Evolutionary conservation across 148 eudicot species (phyloP), one percentile per base, ranked within the genome.

Genomic region (Dianthus caryophyllus): DNA sequence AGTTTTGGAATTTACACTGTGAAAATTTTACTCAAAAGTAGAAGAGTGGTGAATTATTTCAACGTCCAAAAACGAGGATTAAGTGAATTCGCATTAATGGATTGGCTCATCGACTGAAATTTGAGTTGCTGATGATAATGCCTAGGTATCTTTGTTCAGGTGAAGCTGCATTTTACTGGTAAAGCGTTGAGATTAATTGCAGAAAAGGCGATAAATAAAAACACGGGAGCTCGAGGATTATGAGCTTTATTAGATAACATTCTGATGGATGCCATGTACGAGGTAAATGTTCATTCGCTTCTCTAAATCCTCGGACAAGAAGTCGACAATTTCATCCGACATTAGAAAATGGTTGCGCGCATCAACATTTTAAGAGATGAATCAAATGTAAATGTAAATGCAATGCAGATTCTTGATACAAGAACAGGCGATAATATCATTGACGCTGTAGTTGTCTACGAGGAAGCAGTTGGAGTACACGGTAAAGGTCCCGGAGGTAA

Each of bases 151-250:
- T 22, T 71, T 61, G 67, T 63, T 18, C 47, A 95, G 99, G 97
- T 87, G 67, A 95, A 72, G 76, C 75, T 94, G 68, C 97, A 94
- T 79, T 90, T 81, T 56, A 88, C 88, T 1, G 98, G 86, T 16
- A 80, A 73, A 73, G 92, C 98, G 8, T 73, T 94, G 75, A 90
- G 91, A 86, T 60, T 84, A 73, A 88, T 94, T 65, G 91, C 97
- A 11, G 76, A 68, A 67, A 94, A 83, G 64, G 96, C 98, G 22
- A 80, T 93, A 61, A 72, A 73, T 22, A 89, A 93, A 64, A 90
- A 94, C 58, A 94, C 97, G 0, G 98, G 98, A 12, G 99, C 99
- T 74, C 88, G 96, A 10, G 99, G 99, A 43, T 85, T 95, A 77
- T 76, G 99, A 73, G 80, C 99, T 69, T 71, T 95, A 66, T 74